Percentiles rank a stretch among this genome's conserved stretches.
Evolutionary conservation across 2,329 filamentous ascomycete species (phyloP).

Genomic region (Phoma sp.): DNA sequence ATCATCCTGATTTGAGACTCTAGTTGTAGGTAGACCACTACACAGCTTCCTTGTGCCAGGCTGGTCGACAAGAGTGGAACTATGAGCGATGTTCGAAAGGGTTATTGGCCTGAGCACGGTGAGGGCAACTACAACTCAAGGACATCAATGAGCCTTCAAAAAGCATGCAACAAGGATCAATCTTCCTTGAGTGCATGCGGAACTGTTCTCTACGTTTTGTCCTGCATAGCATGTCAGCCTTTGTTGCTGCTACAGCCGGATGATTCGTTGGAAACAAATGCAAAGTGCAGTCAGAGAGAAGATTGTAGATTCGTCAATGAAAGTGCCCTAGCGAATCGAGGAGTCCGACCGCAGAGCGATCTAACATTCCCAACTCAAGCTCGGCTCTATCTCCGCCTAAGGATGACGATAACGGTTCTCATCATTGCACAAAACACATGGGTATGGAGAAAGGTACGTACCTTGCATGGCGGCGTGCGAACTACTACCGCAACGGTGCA

Average conservation of each 20-base stretch:
- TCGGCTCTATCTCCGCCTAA: slow-evolving; percentile 73
- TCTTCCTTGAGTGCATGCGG: too few relatives aligned
- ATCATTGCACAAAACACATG: slow-evolving; percentile 65
- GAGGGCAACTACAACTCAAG: too few relatives aligned
- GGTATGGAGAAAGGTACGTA: slow-evolving; percentile 12
- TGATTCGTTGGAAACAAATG: background rate
- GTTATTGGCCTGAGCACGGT: too few relatives aligned
- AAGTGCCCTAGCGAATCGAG: slow-evolving; percentile 27
- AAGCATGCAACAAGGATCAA: too few relatives aligned
- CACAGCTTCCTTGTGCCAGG: too few relatives aligned
- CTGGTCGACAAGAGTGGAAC: too few relatives aligned
- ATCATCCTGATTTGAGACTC: too few relatives aligned
- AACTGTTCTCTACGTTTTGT: too few relatives aligned
- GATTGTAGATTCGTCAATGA: slow-evolving; percentile 46
- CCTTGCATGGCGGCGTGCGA: background rate
- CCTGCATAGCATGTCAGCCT: background rate
- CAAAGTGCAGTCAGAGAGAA: slow-evolving; percentile 46
- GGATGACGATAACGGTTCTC: slow-evolving; percentile 95
- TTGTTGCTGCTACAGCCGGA: background rate
- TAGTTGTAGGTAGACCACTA: too few relatives aligned
- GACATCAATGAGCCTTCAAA: too few relatives aligned
- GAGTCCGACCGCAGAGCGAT: slow-evolving; percentile 28
- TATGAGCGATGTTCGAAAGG: too few relatives aligned
- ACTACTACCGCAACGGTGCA: background rate
- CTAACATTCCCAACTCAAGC: slow-evolving; percentile 35